A percentile compares a stretch with the other conserved stretches of the same genome.
phyloP scores from a whole-genome alignment of 441 rosid genomes.

The Breynia disticha region DNA sequence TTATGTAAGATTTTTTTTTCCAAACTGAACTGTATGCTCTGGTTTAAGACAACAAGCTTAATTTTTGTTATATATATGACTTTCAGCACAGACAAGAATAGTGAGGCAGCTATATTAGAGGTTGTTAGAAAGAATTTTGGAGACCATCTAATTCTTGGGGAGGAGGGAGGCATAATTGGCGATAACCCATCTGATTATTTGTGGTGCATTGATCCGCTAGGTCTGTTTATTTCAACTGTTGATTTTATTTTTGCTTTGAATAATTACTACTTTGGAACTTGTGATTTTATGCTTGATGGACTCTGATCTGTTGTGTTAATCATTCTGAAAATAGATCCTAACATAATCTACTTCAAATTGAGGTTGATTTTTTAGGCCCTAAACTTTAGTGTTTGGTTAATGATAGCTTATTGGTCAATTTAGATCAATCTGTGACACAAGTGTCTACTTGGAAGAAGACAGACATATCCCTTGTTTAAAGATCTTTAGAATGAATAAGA shows the following conservation, averaged over 20 bases:
- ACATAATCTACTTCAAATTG: no score
- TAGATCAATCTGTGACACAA: no score
- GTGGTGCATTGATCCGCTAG: conserved; percentile 97
- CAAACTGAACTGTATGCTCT: neutral
- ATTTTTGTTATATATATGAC: conserved; percentile 10
- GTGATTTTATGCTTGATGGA: neutral
- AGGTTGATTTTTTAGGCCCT: no score
- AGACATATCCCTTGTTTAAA: no score
- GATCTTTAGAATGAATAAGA: no score
- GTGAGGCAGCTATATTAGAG: conserved; percentile 82
- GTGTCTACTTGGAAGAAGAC: no score
- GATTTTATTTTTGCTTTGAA: neutral
- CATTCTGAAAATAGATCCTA: no score
- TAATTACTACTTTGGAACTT: neutral
- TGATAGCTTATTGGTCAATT: no score
- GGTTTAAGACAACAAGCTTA: conserved; percentile 9
- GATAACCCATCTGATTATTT: conserved; percentile 77
- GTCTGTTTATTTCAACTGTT: conserved; percentile 29
- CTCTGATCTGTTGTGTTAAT: no score
- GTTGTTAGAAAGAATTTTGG: conserved; percentile 62
- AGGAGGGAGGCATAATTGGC: conserved; percentile 89
- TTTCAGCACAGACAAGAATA: conserved; percentile 83
- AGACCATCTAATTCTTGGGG: conserved; percentile 93
- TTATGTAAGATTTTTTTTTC: neutral
- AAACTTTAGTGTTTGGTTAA: no score